Evolutionary conservation across 129 eudicot species (phyloP), one percentile per base, ranked within the genome.

Genomic region (Flaveria ramosissima): DNA sequence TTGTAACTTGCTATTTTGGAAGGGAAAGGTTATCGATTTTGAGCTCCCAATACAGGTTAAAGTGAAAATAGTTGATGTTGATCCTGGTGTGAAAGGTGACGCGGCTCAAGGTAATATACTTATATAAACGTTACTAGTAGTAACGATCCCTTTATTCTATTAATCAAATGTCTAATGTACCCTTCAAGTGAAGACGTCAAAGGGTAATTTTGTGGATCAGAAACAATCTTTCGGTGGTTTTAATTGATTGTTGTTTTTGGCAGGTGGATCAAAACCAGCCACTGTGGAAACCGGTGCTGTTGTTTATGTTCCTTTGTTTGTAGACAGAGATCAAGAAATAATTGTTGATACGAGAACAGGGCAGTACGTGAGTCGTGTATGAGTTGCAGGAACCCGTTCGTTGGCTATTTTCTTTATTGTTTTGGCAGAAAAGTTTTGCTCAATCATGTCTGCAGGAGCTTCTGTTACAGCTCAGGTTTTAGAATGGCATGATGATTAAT

Each of bases 251-350:
- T 27, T 70, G 16, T 70, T 78, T 39, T 73, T 21, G 42, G 74
- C 83, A 94, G 98, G 97, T 68, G 97, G 96, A 76, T 73, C 97
- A 5, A 94, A 94, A 80, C 88, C 89, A 76, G 98, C 93, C 14
- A 87, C 90, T 11, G 81, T 94, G 42, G 98, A 94, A 19, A 94
- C 98, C 6, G 98, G 98, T 74, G 98, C 95, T 27, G 80, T 86
- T 61, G 97, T 94, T n/a, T 84, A 48, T 66, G 98, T 94, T 2
- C 97, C 98, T 20, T 87, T 91, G 83, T 94, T 94, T 70, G 79
- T 89, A 71, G 84, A 86, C 11, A 82, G 82, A 57, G 97, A 90
- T 47, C 83, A 87, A 72, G 88, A 81, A 70, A 86, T 94, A 20
- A 17, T 91, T 81, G 88, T 94, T 43, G 98, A 94, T 89, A 87